Evolutionary conservation across 2,329 filamentous ascomycete species (phyloP).

Genomic region (Penicillium sp.): DNA sequence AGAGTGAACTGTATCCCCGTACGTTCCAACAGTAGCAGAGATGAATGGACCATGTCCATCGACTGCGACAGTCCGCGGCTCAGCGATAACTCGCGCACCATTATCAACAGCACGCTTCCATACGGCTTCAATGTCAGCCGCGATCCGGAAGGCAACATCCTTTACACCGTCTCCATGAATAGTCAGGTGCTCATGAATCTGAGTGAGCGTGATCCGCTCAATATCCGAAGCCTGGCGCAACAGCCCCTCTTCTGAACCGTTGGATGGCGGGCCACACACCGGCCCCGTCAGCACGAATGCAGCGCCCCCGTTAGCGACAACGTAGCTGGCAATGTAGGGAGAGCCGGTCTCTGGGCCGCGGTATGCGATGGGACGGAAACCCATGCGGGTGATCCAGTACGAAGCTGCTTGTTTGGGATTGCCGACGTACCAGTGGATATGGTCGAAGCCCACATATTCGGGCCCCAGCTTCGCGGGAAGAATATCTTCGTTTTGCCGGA

Average conservation of each 20-base stretch:
- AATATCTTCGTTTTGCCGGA: constrained; percentile 13
- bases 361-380: constrained; percentile 75
- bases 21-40: constrained; percentile 74
- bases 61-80: constrained; percentile 55
- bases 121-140: constrained; percentile 66
- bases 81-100: constrained; percentile 62
- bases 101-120: constrained; percentile 65
- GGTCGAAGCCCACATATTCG: constrained; percentile 64
- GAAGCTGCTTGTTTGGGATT: constrained; percentile 89
- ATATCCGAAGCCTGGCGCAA: constrained; percentile 39
- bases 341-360: constrained; percentile 81
- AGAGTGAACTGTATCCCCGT: constrained; percentile 86
- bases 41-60: constrained; percentile 54
- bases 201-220: constrained; percentile 60
- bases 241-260: constrained; percentile 56
- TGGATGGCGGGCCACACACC: constrained; percentile 54
- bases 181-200: constrained; percentile 76
- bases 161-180: constrained; percentile 86
- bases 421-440: constrained; percentile 88
- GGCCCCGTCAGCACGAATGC: constrained; percentile 83
- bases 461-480: constrained; percentile 23
- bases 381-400: constrained; percentile 79
- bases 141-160: constrained; percentile 86
- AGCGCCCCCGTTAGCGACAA: constrained; percentile 70
- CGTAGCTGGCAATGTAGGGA: constrained; percentile 72